phyloP scores from a whole-genome alignment of 306 rosid genomes.

The Cicer pinnatifidum region DNA sequence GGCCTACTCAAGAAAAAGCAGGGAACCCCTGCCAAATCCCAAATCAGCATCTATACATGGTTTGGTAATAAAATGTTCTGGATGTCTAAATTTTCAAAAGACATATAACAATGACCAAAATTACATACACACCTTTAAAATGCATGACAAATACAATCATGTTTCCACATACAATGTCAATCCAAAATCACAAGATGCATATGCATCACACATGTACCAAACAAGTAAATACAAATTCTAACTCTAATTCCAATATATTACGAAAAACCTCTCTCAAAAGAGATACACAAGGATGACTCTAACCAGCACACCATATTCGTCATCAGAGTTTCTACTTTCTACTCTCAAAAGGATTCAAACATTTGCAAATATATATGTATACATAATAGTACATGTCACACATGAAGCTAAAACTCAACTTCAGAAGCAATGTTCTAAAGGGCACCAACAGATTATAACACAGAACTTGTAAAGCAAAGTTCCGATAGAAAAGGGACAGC shows the following conservation, averaged over 20 bases:
- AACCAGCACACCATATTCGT: not conserved
- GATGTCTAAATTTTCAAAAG: constrained; percentile 28
- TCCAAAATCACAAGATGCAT: constrained; percentile 27
- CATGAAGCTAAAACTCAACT: constrained; percentile 26
- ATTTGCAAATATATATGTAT: constrained; percentile 8
- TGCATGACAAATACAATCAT: constrained; percentile 33
- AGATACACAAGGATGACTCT: constrained; percentile 14
- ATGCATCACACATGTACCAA: constrained; percentile 19
- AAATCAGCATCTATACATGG: constrained; percentile 20
- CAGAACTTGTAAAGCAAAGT: not conserved
- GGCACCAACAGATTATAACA: constrained; percentile 5
- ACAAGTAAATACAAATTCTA: constrained; percentile 5
- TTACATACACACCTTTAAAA: constrained; percentile 11
- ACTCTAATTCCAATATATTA: constrained; percentile 5
- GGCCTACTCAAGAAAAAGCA: constrained; percentile 13
- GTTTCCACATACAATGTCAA: not conserved
- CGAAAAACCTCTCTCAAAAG: constrained; percentile 34
- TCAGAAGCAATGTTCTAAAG: constrained; percentile 28
- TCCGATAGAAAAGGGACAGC: constrained; percentile 1
- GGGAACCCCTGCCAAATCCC: not conserved
- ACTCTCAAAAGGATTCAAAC: constrained; percentile 20
- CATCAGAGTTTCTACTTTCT: constrained; percentile 32
- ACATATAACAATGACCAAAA: not conserved
- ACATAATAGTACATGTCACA: constrained; percentile 5
- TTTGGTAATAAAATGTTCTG: not conserved